phyloP scores from a whole-genome alignment of 495 filamentous ascomycete species.

The Penicillium riverlandense region DNA sequence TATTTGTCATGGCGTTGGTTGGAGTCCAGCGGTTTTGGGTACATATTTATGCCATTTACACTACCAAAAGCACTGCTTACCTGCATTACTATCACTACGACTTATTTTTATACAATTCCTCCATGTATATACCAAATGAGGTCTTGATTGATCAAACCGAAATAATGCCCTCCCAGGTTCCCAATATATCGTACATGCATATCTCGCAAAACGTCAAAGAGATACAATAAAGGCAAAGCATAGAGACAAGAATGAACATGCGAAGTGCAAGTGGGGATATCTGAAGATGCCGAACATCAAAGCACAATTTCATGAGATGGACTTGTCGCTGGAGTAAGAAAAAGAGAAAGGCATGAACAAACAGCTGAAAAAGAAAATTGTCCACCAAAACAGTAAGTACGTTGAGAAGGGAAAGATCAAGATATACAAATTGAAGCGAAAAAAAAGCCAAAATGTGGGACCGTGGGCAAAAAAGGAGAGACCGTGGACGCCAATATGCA shows the following conservation, averaged over 20 bases:
- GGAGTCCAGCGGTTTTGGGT: slow-evolving; percentile 9
- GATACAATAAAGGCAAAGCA: slow-evolving; percentile 4
- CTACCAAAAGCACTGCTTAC: slow-evolving; percentile 20
- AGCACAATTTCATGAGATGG: slow-evolving; percentile 6
- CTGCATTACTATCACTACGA: not conserved
- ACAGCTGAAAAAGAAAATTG: not conserved
- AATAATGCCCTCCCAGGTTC: slow-evolving; percentile 16
- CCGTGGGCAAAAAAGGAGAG: not conserved
- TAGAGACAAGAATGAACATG: slow-evolving; percentile 8
- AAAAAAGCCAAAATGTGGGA: not conserved
- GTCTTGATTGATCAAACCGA: slow-evolving; percentile 12
- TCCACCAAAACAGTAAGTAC: not conserved
- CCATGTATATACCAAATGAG: slow-evolving; percentile 1
- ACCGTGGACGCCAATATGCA: slow-evolving; percentile 14
- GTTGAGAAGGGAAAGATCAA: not conserved
- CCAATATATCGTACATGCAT: slow-evolving; percentile 16
- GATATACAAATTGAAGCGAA: slow-evolving; percentile 5
- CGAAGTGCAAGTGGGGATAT: slow-evolving; percentile 15
- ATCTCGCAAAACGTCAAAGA: slow-evolving; percentile 13
- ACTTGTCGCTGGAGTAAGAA: slow-evolving; percentile 3
- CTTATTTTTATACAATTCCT: slow-evolving; percentile 7
- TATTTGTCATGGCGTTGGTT: slow-evolving; percentile 16
- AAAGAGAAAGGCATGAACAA: not conserved
- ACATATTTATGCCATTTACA: not conserved
- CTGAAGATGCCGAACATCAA: slow-evolving; percentile 9